Conservation (phyloP, 768 basidiomycete species). For the Mycena kentingensis region DNA sequence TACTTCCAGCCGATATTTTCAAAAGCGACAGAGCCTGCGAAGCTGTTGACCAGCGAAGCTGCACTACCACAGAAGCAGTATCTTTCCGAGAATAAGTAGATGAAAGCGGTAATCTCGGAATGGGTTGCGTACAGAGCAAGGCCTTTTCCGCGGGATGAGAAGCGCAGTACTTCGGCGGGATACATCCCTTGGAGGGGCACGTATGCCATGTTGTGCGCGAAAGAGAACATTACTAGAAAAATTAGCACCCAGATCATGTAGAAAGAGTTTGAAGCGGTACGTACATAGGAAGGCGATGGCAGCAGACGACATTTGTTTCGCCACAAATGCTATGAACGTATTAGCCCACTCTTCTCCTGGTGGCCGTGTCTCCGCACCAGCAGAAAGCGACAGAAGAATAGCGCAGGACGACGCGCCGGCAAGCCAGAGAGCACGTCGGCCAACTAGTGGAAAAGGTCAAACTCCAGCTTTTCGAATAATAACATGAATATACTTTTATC, state of each 20-base stretch:
- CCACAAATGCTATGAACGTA: constrained; percentile 36
- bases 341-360: not conserved
- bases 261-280: constrained; percentile 9
- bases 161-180: constrained; percentile 12
- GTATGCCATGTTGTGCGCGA: constrained; percentile 14
- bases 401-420: constrained; percentile 44
- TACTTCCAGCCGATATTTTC: constrained; percentile 16
- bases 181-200: constrained; percentile 14
- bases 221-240: constrained; percentile 4
- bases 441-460: constrained; percentile 28
- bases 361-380: constrained; percentile 27
- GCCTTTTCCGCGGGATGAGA: not conserved
- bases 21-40: constrained; percentile 12
- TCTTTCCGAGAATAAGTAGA: too few species aligned
- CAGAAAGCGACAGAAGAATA: constrained; percentile 40
- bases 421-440: constrained; percentile 47
- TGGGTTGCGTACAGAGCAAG: not conserved
- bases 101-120: too few species aligned
- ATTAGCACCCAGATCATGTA: not conserved
- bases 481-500: constrained; percentile 35
- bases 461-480: not conserved
- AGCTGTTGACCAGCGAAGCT: constrained; percentile 7
- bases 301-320: constrained; percentile 41
- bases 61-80: too few species aligned
- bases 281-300: constrained; percentile 49